Percentiles rank a stretch among this genome's conserved stretches.
These are phyloP conservation scores for Naematelia aurantialba DNA, from an alignment of 768 basidiomycete genomes.

Conservation along the genomic window DNA sequence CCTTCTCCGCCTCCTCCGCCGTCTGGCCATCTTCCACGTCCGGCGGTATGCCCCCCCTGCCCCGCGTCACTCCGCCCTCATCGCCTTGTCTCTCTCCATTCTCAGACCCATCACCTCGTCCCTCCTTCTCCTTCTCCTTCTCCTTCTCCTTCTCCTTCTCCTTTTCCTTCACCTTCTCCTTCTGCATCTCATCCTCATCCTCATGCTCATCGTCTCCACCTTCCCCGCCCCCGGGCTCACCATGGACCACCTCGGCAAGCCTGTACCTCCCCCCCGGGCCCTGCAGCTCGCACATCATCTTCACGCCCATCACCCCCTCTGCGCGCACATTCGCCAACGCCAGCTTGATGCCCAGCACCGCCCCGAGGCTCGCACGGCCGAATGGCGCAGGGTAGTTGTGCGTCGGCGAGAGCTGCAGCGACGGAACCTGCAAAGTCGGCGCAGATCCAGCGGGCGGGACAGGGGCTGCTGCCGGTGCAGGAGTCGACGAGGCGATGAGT, in stretches of 20 bases:
- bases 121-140: constrained; percentile 50
- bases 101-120: constrained; percentile 67
- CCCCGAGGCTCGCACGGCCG: constrained; percentile 81
- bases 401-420: constrained; percentile 72
- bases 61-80: constrained; percentile 4
- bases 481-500: constrained; percentile 11
- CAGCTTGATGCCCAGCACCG: constrained; percentile 77
- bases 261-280: constrained; percentile 58
- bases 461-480: constrained; percentile 6
- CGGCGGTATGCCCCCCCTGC: too few species aligned
- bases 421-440: constrained; percentile 61
- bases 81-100: constrained; percentile 61
- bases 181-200: constrained; percentile 65
- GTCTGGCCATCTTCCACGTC: constrained; percentile 64
- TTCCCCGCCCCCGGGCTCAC: constrained; percentile 40
- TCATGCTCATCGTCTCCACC: constrained; percentile 54
- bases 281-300: constrained; percentile 78
- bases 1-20: constrained; percentile 46
- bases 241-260: constrained; percentile 35
- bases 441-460: not conserved
- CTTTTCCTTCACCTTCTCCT: constrained; percentile 66
- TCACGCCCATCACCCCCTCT: constrained; percentile 59
- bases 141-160: constrained; percentile 7
- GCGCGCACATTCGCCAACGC: constrained; percentile 74
- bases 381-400: constrained; percentile 79